Conservation (phyloP, 1,284 basidiomycete species). For the Melampsora occidentalis region DNA sequence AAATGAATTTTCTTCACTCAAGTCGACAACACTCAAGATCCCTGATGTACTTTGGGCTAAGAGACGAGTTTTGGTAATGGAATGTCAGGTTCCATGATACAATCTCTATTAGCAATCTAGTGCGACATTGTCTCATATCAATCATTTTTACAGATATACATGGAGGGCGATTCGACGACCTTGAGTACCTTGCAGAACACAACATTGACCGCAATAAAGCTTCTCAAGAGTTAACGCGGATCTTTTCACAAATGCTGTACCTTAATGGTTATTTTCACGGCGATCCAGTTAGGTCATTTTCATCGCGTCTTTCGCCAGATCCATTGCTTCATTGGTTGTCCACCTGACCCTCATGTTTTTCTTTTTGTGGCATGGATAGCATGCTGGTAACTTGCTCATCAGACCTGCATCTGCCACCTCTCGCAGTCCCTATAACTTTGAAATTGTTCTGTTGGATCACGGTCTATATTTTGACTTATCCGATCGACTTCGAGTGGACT, state of each 20-base stretch:
- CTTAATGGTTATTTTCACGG: constrained; percentile 69
- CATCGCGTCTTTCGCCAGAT: constrained; percentile 59
- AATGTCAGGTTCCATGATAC: constrained; percentile 58
- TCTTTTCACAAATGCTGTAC: constrained; percentile 96
- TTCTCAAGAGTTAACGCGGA: constrained; percentile 67
- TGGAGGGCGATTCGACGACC: constrained; percentile 84
- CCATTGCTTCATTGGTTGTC: constrained; percentile 10
- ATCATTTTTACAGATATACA: constrained; percentile 58
- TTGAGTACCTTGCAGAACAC: constrained; percentile 75
- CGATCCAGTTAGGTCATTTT: constrained; percentile 46
- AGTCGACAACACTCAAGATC: constrained; percentile 81
- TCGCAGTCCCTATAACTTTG: constrained; percentile 84
- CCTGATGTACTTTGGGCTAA: constrained; percentile 80
- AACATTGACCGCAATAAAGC: constrained; percentile 92
- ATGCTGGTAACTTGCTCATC: constrained; percentile 79
- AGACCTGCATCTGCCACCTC: constrained; percentile 66
- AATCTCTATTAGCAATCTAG: constrained; percentile 1
- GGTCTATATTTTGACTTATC: constrained; percentile 87
- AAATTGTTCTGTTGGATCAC: constrained; percentile 86
- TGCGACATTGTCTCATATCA: background rate
- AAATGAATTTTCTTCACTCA: constrained; percentile 67
- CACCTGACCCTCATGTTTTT: constrained; percentile 41
- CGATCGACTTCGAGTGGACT: constrained; percentile 66
- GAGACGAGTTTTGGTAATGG: constrained; percentile 88
- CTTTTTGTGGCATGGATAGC: constrained; percentile 55